Evolutionary conservation across 805 yeast species (phyloP).

Genomic region (Candida verbasci): DNA sequence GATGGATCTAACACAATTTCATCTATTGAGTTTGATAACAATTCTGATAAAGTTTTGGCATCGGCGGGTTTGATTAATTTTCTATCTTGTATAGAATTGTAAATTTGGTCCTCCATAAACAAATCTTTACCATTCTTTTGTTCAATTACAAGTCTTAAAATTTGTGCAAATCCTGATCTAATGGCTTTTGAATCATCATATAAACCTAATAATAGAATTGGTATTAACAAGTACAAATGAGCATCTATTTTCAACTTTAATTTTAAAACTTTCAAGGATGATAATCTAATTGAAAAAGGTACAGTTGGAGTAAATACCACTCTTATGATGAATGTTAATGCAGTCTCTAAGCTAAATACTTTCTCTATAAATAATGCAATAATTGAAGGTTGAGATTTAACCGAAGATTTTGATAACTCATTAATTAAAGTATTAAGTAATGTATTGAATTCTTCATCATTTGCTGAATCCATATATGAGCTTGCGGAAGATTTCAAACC

Average conservation of each 20-base stretch:
- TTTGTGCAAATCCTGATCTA: conserved; percentile 31
- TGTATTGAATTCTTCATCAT: conserved; percentile 37
- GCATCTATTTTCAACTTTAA: conserved; percentile 25
- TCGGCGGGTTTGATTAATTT: conserved; percentile 66
- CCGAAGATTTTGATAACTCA: conserved; percentile 29
- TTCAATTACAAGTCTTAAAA: conserved; percentile 20
- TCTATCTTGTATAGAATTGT: conserved; percentile 44
- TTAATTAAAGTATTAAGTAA: conserved; percentile 41
- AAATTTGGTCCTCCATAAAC: conserved; percentile 52
- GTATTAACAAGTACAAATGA: conserved; percentile 52
- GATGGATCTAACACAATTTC: conserved; percentile 27
- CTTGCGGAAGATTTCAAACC: conserved; percentile 12
- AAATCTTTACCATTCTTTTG: conserved; percentile 36
- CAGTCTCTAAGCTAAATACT: conserved; percentile 37
- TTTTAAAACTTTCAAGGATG: conserved; percentile 42
- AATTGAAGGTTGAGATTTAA: conserved; percentile 12
- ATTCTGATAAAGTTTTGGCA: conserved; percentile 22
- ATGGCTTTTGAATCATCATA: conserved; percentile 47
- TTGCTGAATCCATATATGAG: conserved; percentile 19
- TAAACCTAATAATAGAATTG: conserved; percentile 53
- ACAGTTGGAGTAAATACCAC: conserved; percentile 52
- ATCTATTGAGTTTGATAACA: conserved; percentile 18
- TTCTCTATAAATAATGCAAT: conserved; percentile 13
- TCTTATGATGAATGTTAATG: conserved; percentile 57
- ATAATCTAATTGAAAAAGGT: conserved; percentile 54